Percentiles rank a stretch among this genome's conserved stretches.
phyloP scores from a whole-genome alignment of 2,329 filamentous ascomycete species.

The Drechslerella stenobrocha region DNA sequence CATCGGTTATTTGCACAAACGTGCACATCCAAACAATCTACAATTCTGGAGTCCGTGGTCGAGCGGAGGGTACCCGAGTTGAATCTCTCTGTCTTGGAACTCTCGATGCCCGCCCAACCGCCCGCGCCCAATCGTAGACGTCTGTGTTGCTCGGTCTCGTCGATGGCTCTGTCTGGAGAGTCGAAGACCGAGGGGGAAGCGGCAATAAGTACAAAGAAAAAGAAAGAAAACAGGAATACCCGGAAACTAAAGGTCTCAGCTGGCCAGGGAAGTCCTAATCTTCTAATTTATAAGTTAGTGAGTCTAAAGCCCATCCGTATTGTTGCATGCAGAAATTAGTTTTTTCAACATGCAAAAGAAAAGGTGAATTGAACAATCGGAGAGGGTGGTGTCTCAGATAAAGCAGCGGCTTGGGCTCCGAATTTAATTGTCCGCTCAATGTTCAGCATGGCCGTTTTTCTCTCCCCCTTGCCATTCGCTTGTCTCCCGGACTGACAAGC shows the following conservation, averaged over 20 bases:
- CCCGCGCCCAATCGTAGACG: constrained; percentile 44
- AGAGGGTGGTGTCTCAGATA: constrained; percentile 29
- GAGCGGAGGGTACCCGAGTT: constrained; percentile 47
- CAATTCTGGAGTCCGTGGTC: constrained; percentile 44
- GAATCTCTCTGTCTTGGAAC: constrained; percentile 46
- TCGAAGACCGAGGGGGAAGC: not conserved
- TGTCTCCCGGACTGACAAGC: constrained; percentile 43
- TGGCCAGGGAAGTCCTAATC: constrained; percentile 6
- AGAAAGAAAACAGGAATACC: constrained; percentile 2
- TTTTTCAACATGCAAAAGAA: constrained; percentile 5
- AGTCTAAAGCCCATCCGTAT: not conserved
- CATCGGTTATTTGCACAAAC: constrained; percentile 39
- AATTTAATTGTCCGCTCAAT: constrained; percentile 46
- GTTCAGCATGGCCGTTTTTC: constrained; percentile 37
- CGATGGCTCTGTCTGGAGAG: constrained; percentile 13
- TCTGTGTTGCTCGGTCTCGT: constrained; percentile 35
- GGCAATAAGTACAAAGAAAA: not conserved
- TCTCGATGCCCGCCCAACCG: constrained; percentile 45
- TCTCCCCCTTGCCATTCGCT: constrained; percentile 38
- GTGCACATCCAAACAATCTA: constrained; percentile 45
- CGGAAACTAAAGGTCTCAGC: not conserved
- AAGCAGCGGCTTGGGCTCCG: constrained; percentile 41
- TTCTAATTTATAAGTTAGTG: constrained; percentile 8
- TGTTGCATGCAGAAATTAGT: constrained; percentile 8
- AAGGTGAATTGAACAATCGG: constrained; percentile 1